Evolutionary conservation across 2,329 filamentous ascomycete species (phyloP).

Genomic region (Aspergillus tubingensis): DNA sequence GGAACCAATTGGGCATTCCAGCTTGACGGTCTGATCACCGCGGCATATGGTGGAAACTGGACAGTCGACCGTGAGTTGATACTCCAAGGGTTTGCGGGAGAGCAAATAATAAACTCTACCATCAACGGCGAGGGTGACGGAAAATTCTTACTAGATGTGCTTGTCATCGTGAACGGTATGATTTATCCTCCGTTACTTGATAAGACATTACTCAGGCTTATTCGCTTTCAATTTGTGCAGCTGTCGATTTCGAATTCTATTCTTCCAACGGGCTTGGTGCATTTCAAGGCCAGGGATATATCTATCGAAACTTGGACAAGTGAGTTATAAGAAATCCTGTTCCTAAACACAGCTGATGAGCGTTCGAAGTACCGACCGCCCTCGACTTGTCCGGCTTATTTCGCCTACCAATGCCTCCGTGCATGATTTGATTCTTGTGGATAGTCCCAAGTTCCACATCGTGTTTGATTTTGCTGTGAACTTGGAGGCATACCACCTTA

Average conservation of each 20-base stretch:
- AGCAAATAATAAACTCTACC: constrained; percentile 30
- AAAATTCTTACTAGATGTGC: constrained; percentile 30
- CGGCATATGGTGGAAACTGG: constrained; percentile 33
- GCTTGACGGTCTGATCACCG: constrained; percentile 37
- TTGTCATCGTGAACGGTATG: constrained; percentile 36
- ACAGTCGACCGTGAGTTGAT: constrained; percentile 31
- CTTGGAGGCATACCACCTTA: constrained; percentile 42
- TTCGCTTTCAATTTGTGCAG: constrained; percentile 8
- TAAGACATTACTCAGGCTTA: no score
- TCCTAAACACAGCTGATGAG: not conserved
- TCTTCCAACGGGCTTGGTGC: constrained; percentile 37
- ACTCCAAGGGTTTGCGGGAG: constrained; percentile 32
- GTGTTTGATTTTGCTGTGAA: constrained; percentile 40
- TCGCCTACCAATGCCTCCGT: constrained; percentile 28
- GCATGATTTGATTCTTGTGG: constrained; percentile 37
- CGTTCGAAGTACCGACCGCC: constrained; percentile 18
- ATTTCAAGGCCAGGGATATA: constrained; percentile 40
- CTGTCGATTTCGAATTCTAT: constrained; percentile 39
- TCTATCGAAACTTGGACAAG: constrained; percentile 34
- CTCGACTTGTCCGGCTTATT: constrained; percentile 27
- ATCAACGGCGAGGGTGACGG: constrained; percentile 38
- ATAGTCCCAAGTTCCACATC: constrained; percentile 41
- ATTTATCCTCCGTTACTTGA: no score
- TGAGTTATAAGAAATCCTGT: constrained; percentile 6
- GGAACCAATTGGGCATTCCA: constrained; percentile 39